A percentile compares a stretch with the other conserved stretches of the same genome.
Evolutionary conservation across 2,329 filamentous ascomycete species (phyloP).

Genomic region (Xylariales sp.): DNA sequence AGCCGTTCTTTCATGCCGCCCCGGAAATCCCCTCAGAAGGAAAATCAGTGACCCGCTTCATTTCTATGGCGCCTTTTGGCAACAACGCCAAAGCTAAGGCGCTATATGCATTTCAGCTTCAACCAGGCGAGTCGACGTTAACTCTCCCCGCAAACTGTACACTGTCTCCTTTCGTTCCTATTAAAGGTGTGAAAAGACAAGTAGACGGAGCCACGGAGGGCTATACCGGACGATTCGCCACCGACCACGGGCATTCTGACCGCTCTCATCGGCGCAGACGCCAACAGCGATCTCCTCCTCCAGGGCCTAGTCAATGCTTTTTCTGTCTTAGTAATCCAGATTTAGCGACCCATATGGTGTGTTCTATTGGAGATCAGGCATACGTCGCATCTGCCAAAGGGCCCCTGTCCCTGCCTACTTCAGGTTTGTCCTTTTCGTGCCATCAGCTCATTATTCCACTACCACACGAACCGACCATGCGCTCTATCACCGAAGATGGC

Average conservation of each 20-base stretch:
- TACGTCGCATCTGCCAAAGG: slow-evolving; percentile 94
- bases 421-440: slow-evolving; percentile 69
- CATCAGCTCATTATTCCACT: slow-evolving; percentile 92
- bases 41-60: slow-evolving; percentile 74
- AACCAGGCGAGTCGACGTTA: slow-evolving; percentile 55
- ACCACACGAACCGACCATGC: slow-evolving; percentile 72
- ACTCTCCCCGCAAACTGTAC: slow-evolving; percentile 69
- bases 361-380: slow-evolving; percentile 79
- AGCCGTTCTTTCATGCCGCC: slow-evolving; percentile 76
- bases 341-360: slow-evolving; percentile 81
- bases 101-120: slow-evolving; percentile 73
- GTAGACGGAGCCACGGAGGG: slow-evolving; percentile 35
- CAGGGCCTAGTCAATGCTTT: slow-evolving; percentile 78
- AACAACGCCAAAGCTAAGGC: slow-evolving; percentile 76
- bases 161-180: slow-evolving; percentile 62
- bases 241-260: slow-evolving; percentile 38
- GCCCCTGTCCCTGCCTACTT: slow-evolving; percentile 67
- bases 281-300: slow-evolving; percentile 49
- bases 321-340: slow-evolving; percentile 91
- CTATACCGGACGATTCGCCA: slow-evolving; percentile 51
- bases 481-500: slow-evolving; percentile 54
- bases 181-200: slow-evolving; percentile 54
- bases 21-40: slow-evolving; percentile 39
- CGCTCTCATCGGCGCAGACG: slow-evolving; percentile 37
- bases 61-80: slow-evolving; percentile 77